These are phyloP conservation scores for Solanum phureja DNA, from an alignment of 257 asterid species.

Conservation along the genomic window DNA sequence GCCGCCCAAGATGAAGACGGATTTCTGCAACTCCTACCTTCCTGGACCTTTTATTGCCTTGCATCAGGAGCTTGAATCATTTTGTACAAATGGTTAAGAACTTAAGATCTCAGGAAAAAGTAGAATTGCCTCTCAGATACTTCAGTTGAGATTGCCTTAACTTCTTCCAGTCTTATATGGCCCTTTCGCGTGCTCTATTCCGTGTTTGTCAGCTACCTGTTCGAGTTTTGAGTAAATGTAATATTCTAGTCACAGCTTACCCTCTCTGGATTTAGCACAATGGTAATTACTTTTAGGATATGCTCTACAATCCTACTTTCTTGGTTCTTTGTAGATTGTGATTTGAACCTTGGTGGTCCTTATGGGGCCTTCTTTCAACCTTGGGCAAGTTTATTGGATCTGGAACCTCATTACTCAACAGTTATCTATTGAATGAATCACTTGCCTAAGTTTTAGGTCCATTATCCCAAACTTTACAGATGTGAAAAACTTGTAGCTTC, in stretches of 20 bases:
- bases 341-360: background rate
- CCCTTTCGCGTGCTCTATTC: background rate
- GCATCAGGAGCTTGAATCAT: slow-evolving; percentile 6
- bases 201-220: background rate
- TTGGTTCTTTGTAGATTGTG: background rate
- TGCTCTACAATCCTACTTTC: background rate
- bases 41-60: background rate
- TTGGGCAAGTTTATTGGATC: background rate
- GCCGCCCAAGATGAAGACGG: background rate
- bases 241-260: background rate
- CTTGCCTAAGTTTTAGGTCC: background rate
- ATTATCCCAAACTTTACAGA: background rate
- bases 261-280: background rate
- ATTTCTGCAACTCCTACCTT: slow-evolving; percentile 8
- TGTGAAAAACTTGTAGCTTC: background rate
- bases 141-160: background rate
- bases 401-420: background rate
- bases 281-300: background rate
- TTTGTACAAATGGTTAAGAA: slow-evolving; percentile 4
- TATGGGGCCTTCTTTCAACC: background rate
- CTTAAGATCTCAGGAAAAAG: background rate
- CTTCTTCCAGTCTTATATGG: background rate
- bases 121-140: background rate
- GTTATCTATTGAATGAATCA: background rate
- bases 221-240: background rate